Conservation (phyloP, 768 basidiomycete genomes). For the Termitomyces sp. region DNA sequence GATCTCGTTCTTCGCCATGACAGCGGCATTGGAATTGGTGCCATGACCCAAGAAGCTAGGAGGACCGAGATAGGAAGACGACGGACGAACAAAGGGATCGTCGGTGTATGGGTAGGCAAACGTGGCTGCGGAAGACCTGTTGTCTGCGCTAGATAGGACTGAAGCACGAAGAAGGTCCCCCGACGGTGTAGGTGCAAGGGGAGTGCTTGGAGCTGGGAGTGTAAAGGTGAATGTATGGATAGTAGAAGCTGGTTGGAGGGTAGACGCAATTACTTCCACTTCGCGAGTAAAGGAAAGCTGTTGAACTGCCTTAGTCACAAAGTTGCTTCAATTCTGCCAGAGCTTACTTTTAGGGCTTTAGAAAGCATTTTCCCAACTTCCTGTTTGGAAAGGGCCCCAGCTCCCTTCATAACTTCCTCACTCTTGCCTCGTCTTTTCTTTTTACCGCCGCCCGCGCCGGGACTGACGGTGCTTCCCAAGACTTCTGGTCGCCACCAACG, state of each 20-base stretch:
- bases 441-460: slow-evolving; percentile 77
- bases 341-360: slow-evolving; percentile 79
- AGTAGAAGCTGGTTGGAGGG: slow-evolving; percentile 88
- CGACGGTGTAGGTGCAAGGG: slow-evolving; percentile 70
- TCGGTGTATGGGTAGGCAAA: slow-evolving; percentile 73
- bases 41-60: slow-evolving; percentile 57
- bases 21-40: slow-evolving; percentile 29
- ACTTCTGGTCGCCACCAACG: slow-evolving; percentile 93
- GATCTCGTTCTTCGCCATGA: slow-evolving; percentile 28
- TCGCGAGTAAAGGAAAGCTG: slow-evolving; percentile 90
- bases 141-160: slow-evolving; percentile 60
- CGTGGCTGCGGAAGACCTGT: slow-evolving; percentile 65
- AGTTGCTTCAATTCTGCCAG: slow-evolving; percentile 2
- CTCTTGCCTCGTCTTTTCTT: slow-evolving; percentile 66
- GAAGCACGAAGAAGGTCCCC: slow-evolving; percentile 73
- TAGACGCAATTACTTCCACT: slow-evolving; percentile 93
- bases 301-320: not conserved
- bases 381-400: slow-evolving; percentile 78
- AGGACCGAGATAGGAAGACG: slow-evolving; percentile 79
- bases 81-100: slow-evolving; percentile 77
- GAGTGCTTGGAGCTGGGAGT: slow-evolving; percentile 71
- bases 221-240: slow-evolving; percentile 91
- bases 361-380: slow-evolving; percentile 90
- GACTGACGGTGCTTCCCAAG: slow-evolving; percentile 82
- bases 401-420: slow-evolving; percentile 68